Percentiles rank a stretch among this genome's conserved stretches.
Evolutionary conservation across 371 early-diverging fungal genomes (phyloP).

Genomic region (Gilbertella persicaria): DNA sequence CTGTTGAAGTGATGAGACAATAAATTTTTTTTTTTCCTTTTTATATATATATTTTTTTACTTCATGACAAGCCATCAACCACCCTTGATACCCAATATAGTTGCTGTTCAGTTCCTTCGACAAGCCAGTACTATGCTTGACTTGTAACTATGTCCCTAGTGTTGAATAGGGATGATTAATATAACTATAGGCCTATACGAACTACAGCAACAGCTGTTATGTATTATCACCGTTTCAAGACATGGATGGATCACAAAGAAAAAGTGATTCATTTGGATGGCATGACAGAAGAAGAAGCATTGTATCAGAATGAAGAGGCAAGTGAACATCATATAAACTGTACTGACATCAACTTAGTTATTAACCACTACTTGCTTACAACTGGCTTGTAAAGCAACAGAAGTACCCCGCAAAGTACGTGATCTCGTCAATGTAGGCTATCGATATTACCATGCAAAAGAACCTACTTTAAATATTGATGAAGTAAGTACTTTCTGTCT

Average conservation of each 20-base stretch:
- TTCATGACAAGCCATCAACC: no score
- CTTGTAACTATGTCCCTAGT: constrained; percentile 5
- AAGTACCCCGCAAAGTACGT: constrained; percentile 57
- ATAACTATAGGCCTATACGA: constrained; percentile 38
- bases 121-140: constrained; percentile 27
- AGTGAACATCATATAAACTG: not conserved
- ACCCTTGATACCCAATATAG: constrained; percentile 24
- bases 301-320: constrained; percentile 42
- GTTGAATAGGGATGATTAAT: not conserved
- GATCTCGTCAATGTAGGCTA: constrained; percentile 62
- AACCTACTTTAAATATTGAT: constrained; percentile 35
- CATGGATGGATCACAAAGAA: constrained; percentile 29
- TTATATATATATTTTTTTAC: no score
- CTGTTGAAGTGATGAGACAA: constrained; percentile 18
- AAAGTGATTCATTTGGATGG: constrained; percentile 15
- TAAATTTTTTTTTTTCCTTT: not conserved
- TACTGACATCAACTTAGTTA: no score
- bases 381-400: constrained; percentile 59
- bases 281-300: constrained; percentile 22
- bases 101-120: constrained; percentile 22
- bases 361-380: constrained; percentile 54
- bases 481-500: constrained; percentile 24
- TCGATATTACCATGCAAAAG: constrained; percentile 48
- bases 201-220: constrained; percentile 50
- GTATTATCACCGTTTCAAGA: constrained; percentile 48